phyloP scores from a whole-genome alignment of 2,329 filamentous ascomycete genomes.

The Ascosphaera aggregata region DNA sequence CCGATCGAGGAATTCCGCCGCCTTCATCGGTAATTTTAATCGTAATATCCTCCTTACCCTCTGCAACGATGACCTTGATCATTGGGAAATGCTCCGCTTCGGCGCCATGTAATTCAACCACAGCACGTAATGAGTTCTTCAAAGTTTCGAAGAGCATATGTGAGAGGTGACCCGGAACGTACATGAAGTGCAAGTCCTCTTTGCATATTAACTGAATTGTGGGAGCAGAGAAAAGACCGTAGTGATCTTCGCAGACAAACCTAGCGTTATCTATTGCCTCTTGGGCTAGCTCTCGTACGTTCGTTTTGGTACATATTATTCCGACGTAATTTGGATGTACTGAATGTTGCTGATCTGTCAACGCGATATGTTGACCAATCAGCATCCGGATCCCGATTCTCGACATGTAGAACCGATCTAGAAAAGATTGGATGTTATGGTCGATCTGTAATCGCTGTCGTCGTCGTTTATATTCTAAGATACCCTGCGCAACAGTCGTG shows the following conservation, averaged over 20 bases:
- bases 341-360: constrained; percentile 79
- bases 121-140: constrained; percentile 92
- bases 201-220: constrained; percentile 94
- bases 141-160: constrained; percentile 99
- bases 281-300: constrained; percentile 79
- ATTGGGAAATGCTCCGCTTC: constrained; percentile 93
- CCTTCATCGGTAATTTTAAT: constrained; percentile 97
- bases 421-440: constrained; percentile 87
- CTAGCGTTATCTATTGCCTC: constrained; percentile 96
- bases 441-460: constrained; percentile 97
- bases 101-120: constrained; percentile 84
- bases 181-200: constrained; percentile 93
- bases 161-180: constrained; percentile 92
- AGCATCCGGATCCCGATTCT: constrained; percentile 98
- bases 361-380: constrained; percentile 91
- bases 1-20: constrained; percentile 76
- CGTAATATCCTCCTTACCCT: constrained; percentile 95
- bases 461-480: constrained; percentile 92
- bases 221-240: constrained; percentile 87
- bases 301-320: constrained; percentile 97
- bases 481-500: constrained; percentile 92
- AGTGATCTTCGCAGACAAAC: constrained; percentile 98
- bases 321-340: constrained; percentile 87
- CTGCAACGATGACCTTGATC: constrained; percentile 91
- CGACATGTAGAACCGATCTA: constrained; percentile 99